Evolutionary conservation across 306 rosid genomes (phyloP), one percentile per base, ranked within the genome.

Genomic region (Cucurbita pepo): DNA sequence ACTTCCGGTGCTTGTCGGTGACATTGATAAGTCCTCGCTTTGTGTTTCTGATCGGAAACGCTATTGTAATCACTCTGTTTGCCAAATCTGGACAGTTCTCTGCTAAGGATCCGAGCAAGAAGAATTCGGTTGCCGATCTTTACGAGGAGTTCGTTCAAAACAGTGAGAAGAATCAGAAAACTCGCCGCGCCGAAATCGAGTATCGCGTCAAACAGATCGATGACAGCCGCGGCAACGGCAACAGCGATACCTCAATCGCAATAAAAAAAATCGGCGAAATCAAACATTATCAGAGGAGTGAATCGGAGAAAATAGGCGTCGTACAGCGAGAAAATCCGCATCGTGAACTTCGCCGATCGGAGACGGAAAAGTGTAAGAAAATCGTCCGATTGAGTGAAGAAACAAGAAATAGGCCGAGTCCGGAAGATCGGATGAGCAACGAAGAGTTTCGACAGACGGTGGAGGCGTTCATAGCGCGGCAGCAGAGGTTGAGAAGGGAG

Each of bases 381-480:
- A 76, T 21, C 1, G 48, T 72, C 10, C 54, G 73, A 61, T 14
- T 48, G 11, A 54, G 34, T 5, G 81, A 79, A 40, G 70, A 43
- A 56, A 21, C n/a, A 53, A 53, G 5, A 7, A 37, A 52, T 14
- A 74, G 73, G 16, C 76, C 79, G 6, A 78, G 66, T 45, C 80
- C 86, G 1, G 96, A 93, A 38, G 96, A 90, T 43, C 52, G 45
- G 14, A 83, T 88, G 91, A 90, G 88, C 69, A 83, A 84, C 60
- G 98, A 93, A 40, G 98, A 93, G 72, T 93, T 93, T 72, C 89
- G 84, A n/a, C 63, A 62, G 75, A 85, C 82, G 75, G 88, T 93
- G 4, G 98, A 90, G 69, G 91, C 88, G 59, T 93, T 93, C 88
- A 90, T 93, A 45, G 97, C 90, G 3, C 69, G 81, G 74, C 90